Evolutionary conservation across 768 basidiomycete species (phyloP), one percentile per base, ranked within the genome.

Genomic region (Suillus ampliporus): DNA sequence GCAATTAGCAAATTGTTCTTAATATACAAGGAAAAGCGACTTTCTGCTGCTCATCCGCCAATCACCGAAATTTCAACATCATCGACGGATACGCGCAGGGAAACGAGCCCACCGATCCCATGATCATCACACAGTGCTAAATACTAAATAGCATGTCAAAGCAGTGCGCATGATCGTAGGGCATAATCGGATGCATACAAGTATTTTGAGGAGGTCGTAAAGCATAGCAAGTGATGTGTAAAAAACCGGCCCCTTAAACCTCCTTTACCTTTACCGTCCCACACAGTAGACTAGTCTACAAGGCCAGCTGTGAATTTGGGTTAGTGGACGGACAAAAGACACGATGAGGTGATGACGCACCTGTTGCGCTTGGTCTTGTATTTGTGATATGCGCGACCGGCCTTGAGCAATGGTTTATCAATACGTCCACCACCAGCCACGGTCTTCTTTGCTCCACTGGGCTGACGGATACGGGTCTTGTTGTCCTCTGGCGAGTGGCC

Each of bases 221-320:
- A 43, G 62, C 62, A 72, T 67, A 68, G 53, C 60, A 68, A 70
- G 67, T 54, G 65, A 66, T 60, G 62, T 61, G 68, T 64, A 71
- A 61, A 66, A 40, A 46, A n/a, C 52, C 52, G 37, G 38, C 44
- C 26, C 53, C 66, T 75, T 86, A 94, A 66, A 92, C 87, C 75
- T 95, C 95, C 89, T 96, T 95, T 89, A 94, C 91, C 81, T 94
- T 96, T 92, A 95, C 91, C 59, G 96, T 95, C 92, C 97, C 97
- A 74, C 96, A 93, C 72, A 98, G 85, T 73, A 99, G 89, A 96
- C 96, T 96, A 78, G 96, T 99, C 87, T 92, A 68, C 28, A 40
- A 70, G 93, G 93, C 93, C 93, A 94, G 89, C 91, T 94, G 71
- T 3, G 68, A 62, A 11, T 57, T 66, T 17, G 59, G 15, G 13